Base-by-base conservation (phyloP, 805 yeast species). In the Yamadazyma olivae region DNA sequence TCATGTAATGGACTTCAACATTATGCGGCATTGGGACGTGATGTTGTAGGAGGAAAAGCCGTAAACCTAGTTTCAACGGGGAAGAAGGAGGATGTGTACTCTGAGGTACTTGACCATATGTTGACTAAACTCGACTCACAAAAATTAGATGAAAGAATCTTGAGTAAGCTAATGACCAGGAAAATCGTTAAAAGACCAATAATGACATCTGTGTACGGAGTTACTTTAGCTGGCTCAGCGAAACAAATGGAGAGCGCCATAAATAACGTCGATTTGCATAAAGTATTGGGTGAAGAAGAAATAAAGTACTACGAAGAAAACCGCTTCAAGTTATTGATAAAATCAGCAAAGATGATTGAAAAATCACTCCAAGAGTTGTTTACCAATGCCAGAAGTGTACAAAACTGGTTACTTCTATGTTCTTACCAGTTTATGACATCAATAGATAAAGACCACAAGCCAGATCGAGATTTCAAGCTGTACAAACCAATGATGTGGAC, bases 1-100 rank as follows among this genome's bases (percentile, higher is more conserved):
- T 83, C 93, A 0, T 84, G 95, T 64, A 84, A 84, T 53, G 95
- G 95, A 14, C 67, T 84, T 42, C 95, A 84, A 51, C 95, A 84
- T 64, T 84, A 84, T 59, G 93, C 95, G 18, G 95, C 95, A 0
- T 64, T 84, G 35, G 93, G 93, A 56, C 91, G 93, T 64, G 95
- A 68, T 40, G 21, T 27, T 14, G 52, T 45, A 10, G 73, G 71
- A 2, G 72, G 64, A 0, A 32, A 30, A n/a, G 61, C 71, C 1
- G 74, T 68, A 5, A 68, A 68, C 40, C 44, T 68, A 5, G 21
- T 57, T 2, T 27, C 40, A 7, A 21, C 24, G 5, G 38, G 32
- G 6, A 38, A 40, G 4, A 44, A 57, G 24, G 56, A 54, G 14
- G 71, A 67, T 38, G 60, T 67, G 3, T 67, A 68, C 32, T 24